These are phyloP conservation scores for Trichoderma sp. DNA, from an alignment of 2,329 filamentous ascomycete genomes.

Conservation along the genomic window DNA sequence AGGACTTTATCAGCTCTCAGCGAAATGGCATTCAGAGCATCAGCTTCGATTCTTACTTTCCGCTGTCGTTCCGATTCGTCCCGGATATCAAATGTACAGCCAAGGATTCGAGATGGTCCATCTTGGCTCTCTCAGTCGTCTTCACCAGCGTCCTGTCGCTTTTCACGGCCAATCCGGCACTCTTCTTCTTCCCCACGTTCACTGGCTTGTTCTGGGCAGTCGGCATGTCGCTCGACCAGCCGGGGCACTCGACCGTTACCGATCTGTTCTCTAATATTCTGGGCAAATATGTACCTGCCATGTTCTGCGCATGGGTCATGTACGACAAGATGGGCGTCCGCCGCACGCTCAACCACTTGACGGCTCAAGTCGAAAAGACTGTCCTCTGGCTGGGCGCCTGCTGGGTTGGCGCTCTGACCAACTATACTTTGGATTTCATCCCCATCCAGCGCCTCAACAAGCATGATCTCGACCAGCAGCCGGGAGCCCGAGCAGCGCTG, in stretches of 20 bases:
- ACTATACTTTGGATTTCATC: slow-evolving; percentile 93
- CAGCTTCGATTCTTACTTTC: slow-evolving; percentile 85
- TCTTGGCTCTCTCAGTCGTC: slow-evolving; percentile 77
- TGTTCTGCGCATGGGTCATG: slow-evolving; percentile 84
- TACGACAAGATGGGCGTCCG: slow-evolving; percentile 80
- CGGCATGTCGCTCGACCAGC: slow-evolving; percentile 85
- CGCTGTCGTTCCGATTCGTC: slow-evolving; percentile 79
- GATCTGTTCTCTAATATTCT: slow-evolving; percentile 75
- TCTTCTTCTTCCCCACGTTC: slow-evolving; percentile 86
- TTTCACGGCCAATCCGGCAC: slow-evolving; percentile 73
- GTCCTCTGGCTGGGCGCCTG: slow-evolving; percentile 86
- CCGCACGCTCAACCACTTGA: slow-evolving; percentile 69
- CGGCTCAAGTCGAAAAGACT: slow-evolving; percentile 86
- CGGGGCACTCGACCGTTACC: slow-evolving; percentile 65
- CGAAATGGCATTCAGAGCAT: slow-evolving; percentile 76
- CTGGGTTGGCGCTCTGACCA: slow-evolving; percentile 90
- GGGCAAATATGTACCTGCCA: slow-evolving; percentile 81
- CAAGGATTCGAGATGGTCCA: slow-evolving; percentile 78
- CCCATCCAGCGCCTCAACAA: slow-evolving; percentile 90
- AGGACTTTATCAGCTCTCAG: slow-evolving; percentile 63
- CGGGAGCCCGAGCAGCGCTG: slow-evolving; percentile 82
- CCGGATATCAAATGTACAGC: slow-evolving; percentile 66
- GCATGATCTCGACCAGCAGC: slow-evolving; percentile 85
- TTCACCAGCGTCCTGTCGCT: slow-evolving; percentile 79
- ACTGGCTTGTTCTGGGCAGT: slow-evolving; percentile 85